Base-by-base conservation (phyloP, 2,329 filamentous ascomycete genomes). In the Colletotrichum sp. region DNA sequence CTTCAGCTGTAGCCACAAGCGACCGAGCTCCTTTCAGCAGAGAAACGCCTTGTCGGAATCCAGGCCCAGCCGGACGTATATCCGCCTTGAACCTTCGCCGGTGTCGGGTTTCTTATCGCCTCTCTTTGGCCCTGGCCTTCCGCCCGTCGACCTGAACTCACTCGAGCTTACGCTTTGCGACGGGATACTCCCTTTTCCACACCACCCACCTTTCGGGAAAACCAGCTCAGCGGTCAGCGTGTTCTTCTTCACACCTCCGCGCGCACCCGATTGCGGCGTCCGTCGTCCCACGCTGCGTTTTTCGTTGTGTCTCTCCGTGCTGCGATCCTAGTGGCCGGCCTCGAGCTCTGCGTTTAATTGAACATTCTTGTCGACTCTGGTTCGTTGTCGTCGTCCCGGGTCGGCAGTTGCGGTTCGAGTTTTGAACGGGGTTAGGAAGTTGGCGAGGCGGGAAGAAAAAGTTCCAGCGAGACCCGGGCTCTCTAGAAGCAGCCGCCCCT, bases 401-500 rank as follows among this genome's bases (percentile, higher is more conserved):
- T 65, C 64, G 55, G 44, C 65, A 76, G 64, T 65, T 69, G 69
- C 27, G 55, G 34, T 57, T 64, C 25, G 29, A 30, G 64, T 62
- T 52, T 52, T 52, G 65, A 71, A 32, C 39, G 69, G 57, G 63
- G 44, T 36, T 16, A 44, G 36, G 63, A 74, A 75, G 69, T 59
- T 63, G 30, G 30, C n/a, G 22, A 57, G 57, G 27, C 57, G 32
- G 16, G 19, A 62, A 39, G 49, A 64, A 52, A 52, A 76, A 69
- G 72, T 75, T 75, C 63, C 62, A 68, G 72, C 62, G n/a, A 39
- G 44, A 73, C 55, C 61, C 64, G 59, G 71, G 64, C 62, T 70
- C 66, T 44, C 68, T 49, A 39, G 57, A 70, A 63, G 65, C n/a
- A 52, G 44, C 44, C n/a, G 30, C 57, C 57, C 57, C 68, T 63